phyloP scores from a whole-genome alignment of 2,329 filamentous ascomycete genomes.

The Bretziella fagacearum region DNA sequence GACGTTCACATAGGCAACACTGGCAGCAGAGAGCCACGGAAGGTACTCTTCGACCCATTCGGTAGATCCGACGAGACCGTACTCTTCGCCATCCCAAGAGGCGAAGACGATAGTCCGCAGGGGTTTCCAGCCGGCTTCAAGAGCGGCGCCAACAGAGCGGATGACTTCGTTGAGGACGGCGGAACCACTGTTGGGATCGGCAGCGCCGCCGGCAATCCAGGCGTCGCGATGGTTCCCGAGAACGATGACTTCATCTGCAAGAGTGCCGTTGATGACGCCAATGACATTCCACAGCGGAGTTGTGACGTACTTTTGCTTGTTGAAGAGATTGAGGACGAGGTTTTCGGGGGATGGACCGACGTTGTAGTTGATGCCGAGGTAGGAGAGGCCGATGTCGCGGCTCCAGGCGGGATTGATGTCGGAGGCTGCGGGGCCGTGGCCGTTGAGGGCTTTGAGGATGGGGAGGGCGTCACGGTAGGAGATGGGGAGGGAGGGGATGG shows the following conservation, averaged over 20 bases:
- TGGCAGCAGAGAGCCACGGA: conserved; percentile 57
- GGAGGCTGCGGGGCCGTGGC: conserved; percentile 60
- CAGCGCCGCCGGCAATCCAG: conserved; percentile 73
- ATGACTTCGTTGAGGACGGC: conserved; percentile 65
- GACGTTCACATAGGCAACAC: conserved; percentile 72
- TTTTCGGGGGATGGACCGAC: conserved; percentile 64
- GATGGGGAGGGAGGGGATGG: conserved; percentile 80
- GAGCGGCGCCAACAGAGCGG: conserved; percentile 53
- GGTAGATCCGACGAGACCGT: conserved; percentile 69
- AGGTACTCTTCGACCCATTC: conserved; percentile 89
- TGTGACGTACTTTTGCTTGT: conserved; percentile 65
- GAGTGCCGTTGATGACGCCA: conserved; percentile 75
- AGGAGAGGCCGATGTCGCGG: conserved; percentile 51
- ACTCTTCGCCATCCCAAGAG: conserved; percentile 70
- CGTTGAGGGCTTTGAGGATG: conserved; percentile 77
- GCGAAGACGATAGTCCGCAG: conserved; percentile 83
- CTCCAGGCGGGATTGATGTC: conserved; percentile 59
- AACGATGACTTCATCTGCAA: conserved; percentile 70
- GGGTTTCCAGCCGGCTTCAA: conserved; percentile 42
- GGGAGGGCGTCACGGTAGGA: conserved; percentile 78
- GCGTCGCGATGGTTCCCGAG: conserved; percentile 87
- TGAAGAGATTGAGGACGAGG: conserved; percentile 54
- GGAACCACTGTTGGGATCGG: conserved; percentile 68
- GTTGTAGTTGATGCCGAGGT: conserved; percentile 72
- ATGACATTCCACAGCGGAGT: conserved; percentile 85